Percentiles rank a stretch among this genome's conserved stretches.
phyloP scores from a whole-genome alignment of 2,329 filamentous ascomycete genomes.

The Polychaeton citri region DNA sequence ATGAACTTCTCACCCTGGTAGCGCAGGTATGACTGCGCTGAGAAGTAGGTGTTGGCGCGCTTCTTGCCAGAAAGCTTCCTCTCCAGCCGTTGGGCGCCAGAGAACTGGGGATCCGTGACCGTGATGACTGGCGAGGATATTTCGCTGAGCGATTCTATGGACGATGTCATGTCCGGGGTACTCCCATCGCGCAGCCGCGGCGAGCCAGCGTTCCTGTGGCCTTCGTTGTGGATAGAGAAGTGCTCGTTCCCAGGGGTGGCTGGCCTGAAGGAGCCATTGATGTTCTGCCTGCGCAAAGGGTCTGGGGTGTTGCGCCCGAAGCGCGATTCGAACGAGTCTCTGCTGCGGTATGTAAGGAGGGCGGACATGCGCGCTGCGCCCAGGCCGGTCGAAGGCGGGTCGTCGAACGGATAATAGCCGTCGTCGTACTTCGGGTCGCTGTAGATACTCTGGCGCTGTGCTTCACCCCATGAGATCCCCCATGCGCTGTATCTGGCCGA shows the following conservation, averaged over 20 bases:
- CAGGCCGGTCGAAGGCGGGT: conserved; percentile 75
- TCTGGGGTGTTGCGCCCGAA: conserved; percentile 91
- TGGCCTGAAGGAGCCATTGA: conserved; percentile 50
- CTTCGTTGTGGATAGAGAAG: conserved; percentile 40
- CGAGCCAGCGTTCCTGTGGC: conserved; percentile 34
- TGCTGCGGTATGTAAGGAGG: conserved; percentile 85
- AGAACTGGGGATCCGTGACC: conserved; percentile 34
- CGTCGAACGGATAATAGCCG: conserved; percentile 79
- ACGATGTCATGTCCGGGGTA: conserved; percentile 9
- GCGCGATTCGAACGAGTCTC: conserved; percentile 90
- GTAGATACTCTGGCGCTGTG: conserved; percentile 86
- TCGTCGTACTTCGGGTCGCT: conserved; percentile 97
- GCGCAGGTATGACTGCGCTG: conserved; percentile 89
- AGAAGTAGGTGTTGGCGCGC: conserved; percentile 65
- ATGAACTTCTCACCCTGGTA: conserved; percentile 97
- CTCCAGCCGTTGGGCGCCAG: conserved; percentile 23
- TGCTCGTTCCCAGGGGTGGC: conserved; percentile 32
- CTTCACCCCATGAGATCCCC: conserved; percentile 85
- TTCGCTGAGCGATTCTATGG: conserved; percentile 9
- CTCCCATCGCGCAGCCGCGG: conserved; percentile 28
- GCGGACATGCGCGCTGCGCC: conserved; percentile 95
- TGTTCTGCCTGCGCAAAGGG: conserved; percentile 67
- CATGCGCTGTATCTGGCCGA: conserved; percentile 76
- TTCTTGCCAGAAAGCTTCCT: conserved; percentile 24
- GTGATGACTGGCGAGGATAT: conserved; percentile 9